Evolutionary conservation across 2,329 filamentous ascomycete genomes (phyloP), one percentile per base, ranked within the genome.

Genomic region (Westerdykella sp.): DNA sequence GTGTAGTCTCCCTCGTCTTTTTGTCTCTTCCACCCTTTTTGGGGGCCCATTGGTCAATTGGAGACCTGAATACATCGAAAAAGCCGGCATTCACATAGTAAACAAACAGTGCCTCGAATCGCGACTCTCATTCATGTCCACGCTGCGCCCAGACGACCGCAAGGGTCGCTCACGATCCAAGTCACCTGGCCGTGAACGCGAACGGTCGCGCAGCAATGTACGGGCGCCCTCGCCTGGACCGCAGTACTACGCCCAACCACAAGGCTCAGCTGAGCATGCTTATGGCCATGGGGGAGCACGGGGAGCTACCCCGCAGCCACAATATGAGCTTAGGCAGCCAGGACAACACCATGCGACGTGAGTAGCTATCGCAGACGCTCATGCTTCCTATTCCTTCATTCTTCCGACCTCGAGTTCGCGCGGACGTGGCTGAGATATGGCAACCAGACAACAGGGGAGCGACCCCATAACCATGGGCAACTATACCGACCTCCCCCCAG

Each of bases 381-480:
- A 36, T 40, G 39, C 37, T 32, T 41, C 37, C 35, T 39, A 15
- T 35, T 40, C 31, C 28, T 41, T 28, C 34, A 12, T 39, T 34
- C 23, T 34, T 34, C 31, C 30, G 30, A 18, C 23, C 22, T 37
- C 28, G 6, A 37, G 10, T 38, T 1, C 4, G 28, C 37, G 10
- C 14, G 21, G 18, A 44, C 32, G 41, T 28, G 47, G 51, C 61
- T 63, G 55, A 64, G 50, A 56, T 40, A 64, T 63, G 60, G 57
- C 57, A 37, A 39, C 54, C 49, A 66, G 62, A 53, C 53, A 54
- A 21, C 12, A 40, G 14, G 44, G 46, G 28, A 51, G 45, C 45
- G 55, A 63, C 37, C 60, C 60, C 48, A 64, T 69, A 28, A 70
- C 68, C 39, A 72, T 71, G 68, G 69, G 69, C 40, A 67, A 63